These are phyloP conservation scores for Stephanocyclus meneghinianus DNA, from an alignment of 352 stramenopile species.

Conservation along the genomic window DNA sequence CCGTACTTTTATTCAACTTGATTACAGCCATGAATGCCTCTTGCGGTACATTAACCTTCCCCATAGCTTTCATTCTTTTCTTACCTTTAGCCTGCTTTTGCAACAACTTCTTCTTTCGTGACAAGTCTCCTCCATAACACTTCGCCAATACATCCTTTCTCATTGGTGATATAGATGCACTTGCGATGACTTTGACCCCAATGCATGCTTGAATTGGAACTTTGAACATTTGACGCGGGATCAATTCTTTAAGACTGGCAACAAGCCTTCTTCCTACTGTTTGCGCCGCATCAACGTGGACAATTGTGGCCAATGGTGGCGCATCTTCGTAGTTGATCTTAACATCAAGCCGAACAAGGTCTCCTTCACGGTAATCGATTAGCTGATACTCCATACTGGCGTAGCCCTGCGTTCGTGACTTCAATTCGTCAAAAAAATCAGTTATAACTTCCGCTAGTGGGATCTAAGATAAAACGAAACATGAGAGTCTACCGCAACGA, in stretches of 20 bases:
- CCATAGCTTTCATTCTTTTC: constrained; percentile 97
- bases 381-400: constrained; percentile 97
- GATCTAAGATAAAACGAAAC: constrained; percentile 24
- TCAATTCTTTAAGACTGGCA: constrained; percentile 84
- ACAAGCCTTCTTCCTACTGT: constrained; percentile 75
- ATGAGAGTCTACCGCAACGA: not conserved
- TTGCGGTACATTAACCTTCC: constrained; percentile 98
- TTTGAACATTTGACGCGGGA: constrained; percentile 99
- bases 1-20: constrained; percentile 79
- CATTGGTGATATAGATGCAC: constrained; percentile 93
- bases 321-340: constrained; percentile 88
- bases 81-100: constrained; percentile 99
- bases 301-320: constrained; percentile 81
- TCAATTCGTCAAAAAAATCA: constrained; percentile 99
- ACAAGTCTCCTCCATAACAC: constrained; percentile 95
- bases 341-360: constrained; percentile 90
- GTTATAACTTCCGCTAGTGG: constrained; percentile 97
- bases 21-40: constrained; percentile 99
- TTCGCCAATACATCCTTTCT: constrained; percentile 94
- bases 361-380: constrained; percentile 90
- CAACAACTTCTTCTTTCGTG: constrained; percentile 99
- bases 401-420: constrained; percentile 97
- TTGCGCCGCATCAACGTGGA: constrained; percentile 85
- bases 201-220: constrained; percentile 96
- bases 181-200: constrained; percentile 85